Conservation (phyloP, 371 early-diverging fungal species). For the Mortierella sp. region DNA sequence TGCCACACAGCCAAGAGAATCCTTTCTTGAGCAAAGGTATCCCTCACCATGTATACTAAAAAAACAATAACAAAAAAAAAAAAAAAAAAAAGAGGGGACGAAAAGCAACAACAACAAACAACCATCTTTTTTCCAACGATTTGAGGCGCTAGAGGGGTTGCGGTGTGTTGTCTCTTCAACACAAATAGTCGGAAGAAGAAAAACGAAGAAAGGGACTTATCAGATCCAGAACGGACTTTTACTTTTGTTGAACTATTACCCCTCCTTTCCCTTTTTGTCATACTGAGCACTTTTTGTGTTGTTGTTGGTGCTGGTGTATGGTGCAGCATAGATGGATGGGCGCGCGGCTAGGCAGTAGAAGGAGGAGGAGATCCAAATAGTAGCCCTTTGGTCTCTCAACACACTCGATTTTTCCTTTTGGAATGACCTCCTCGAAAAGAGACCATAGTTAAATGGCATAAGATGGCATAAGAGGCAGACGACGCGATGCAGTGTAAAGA, state of each 20-base stretch:
- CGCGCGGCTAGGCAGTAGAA: too few relatives aligned
- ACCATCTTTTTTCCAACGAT: not conserved
- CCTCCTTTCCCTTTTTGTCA: not conserved
- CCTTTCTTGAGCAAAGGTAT: not conserved
- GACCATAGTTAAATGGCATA: too few relatives aligned
- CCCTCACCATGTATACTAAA: not conserved
- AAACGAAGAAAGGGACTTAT: not conserved
- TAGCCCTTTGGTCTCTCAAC: not conserved
- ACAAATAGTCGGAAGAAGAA: not conserved
- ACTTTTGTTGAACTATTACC: not conserved
- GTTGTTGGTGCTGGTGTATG: not conserved
- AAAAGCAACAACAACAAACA: too few relatives aligned
- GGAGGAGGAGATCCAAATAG: not conserved
- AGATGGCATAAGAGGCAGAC: too few relatives aligned
- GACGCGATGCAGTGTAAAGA: not conserved
- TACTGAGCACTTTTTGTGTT: not conserved
- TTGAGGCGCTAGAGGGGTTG: too few relatives aligned
- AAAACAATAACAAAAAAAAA: not conserved
- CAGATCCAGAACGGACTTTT: slow-evolving; percentile 6
- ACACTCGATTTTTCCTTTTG: not conserved
- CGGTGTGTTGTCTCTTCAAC: not conserved
- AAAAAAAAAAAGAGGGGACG: slow-evolving; percentile 1
- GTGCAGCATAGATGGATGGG: not conserved
- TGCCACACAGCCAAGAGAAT: slow-evolving; percentile 6
- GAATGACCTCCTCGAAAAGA: not conserved